phyloP scores from a whole-genome alignment of 441 rosid species.

The Caryocar brasiliense region DNA sequence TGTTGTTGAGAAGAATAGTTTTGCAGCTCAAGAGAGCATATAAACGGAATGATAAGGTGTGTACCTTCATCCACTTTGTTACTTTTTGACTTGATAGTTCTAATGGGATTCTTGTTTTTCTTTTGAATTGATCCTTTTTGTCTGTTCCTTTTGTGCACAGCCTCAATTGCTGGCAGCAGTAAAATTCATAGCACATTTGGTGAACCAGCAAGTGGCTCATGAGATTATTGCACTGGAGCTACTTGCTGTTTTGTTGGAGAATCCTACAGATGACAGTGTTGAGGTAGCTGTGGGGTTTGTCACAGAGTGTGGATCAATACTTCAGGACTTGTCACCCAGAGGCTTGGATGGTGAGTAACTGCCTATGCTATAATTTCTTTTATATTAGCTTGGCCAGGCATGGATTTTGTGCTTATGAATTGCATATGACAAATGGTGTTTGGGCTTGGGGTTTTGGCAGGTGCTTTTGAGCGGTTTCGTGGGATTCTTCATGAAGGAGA shows the following conservation, averaged over 20 bases:
- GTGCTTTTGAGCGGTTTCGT: slow-evolving; percentile 85
- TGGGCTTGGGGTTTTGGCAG: slow-evolving; percentile 26
- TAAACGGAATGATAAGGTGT: slow-evolving; percentile 80
- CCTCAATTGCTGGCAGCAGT: slow-evolving; percentile 85
- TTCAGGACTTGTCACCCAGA: slow-evolving; percentile 79
- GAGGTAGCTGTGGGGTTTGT: slow-evolving; percentile 95
- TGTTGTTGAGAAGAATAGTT: slow-evolving; percentile 72
- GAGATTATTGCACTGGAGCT: slow-evolving; percentile 77
- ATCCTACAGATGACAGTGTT: slow-evolving; percentile 83
- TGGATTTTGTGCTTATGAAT: not conserved
- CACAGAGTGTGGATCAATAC: slow-evolving; percentile 79
- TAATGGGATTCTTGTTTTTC: not conserved
- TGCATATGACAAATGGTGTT: not conserved
- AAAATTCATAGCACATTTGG: slow-evolving; percentile 81
- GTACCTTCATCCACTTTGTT: not conserved
- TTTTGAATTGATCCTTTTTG: not conserved
- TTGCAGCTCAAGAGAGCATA: slow-evolving; percentile 86
- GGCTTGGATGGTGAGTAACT: slow-evolving; percentile 66
- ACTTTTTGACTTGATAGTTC: not conserved
- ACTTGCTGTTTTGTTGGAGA: slow-evolving; percentile 53
- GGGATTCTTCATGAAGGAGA: slow-evolving; percentile 95
- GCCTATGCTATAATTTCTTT: not conserved
- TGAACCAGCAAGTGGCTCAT: slow-evolving; percentile 86
- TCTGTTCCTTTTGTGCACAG: slow-evolving; percentile 28
- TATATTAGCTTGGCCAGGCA: not conserved